phyloP scores from a whole-genome alignment of 148 eudicot species.

The Fallopia convolvulus region DNA sequence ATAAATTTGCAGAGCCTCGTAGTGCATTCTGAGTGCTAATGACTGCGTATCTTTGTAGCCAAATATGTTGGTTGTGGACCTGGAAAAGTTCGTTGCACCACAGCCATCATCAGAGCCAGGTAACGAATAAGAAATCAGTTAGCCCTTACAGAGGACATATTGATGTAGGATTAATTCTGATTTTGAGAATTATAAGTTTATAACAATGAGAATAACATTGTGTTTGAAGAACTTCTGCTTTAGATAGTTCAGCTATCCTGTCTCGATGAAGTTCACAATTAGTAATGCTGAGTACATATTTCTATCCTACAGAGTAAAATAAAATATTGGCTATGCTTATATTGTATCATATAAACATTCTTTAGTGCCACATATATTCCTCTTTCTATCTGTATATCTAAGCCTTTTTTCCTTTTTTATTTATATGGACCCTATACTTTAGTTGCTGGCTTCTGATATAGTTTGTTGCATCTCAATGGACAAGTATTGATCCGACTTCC shows the following conservation, averaged over 20 bases:
- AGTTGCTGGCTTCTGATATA: background rate
- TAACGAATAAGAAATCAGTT: background rate
- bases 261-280: background rate
- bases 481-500: constrained; percentile 25
- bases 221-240: background rate
- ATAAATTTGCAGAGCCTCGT: background rate
- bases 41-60: constrained; percentile 30
- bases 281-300: background rate
- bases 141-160: background rate
- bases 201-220: background rate
- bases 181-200: background rate
- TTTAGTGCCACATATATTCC: background rate
- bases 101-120: constrained; percentile 1
- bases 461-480: background rate
- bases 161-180: background rate
- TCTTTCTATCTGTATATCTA: background rate
- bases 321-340: background rate
- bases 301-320: background rate
- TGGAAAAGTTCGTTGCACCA: constrained; percentile 79
- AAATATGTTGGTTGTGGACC: constrained; percentile 85
- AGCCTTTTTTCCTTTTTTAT: background rate
- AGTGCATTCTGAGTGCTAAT: background rate
- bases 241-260: background rate
- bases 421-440: background rate
- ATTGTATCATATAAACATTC: background rate